Percentiles rank a stretch among this genome's conserved stretches.
These are phyloP conservation scores for Polysphondylium violaceum DNA, from an alignment of 78 protist species.

Conservation along the genomic window DNA sequence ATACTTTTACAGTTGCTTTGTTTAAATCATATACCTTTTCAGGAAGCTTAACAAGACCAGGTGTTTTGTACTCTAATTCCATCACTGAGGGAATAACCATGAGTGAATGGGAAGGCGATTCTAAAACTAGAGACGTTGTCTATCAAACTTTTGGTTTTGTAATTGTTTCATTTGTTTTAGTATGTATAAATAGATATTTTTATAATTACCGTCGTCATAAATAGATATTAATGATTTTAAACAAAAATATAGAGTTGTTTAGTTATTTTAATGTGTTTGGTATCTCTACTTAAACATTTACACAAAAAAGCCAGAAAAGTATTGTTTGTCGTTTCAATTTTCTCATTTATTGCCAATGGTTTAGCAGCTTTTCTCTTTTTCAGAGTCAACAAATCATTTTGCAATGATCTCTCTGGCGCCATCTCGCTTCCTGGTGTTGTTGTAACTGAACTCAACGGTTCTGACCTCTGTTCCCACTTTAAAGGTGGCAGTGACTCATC, in stretches of 20 bases:
- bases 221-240: background rate
- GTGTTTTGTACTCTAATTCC: background rate
- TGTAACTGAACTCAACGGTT: background rate
- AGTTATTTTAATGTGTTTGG: background rate
- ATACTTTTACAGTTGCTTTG: background rate
- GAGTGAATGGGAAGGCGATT: constrained; percentile 18
- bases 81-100: background rate
- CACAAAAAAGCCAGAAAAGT: constrained; percentile 21
- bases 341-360: constrained; percentile 16
- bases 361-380: constrained; percentile 23
- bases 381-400: constrained; percentile 56
- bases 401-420: constrained; percentile 25
- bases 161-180: constrained; percentile 51
- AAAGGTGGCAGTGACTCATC: background rate
- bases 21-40: background rate
- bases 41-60: constrained; percentile 7
- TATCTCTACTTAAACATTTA: constrained; percentile 29
- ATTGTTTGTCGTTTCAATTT: constrained; percentile 19
- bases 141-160: constrained; percentile 28
- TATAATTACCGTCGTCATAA: background rate
- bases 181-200: background rate
- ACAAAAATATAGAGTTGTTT: constrained; percentile 33
- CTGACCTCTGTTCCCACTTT: constrained; percentile 31
- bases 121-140: constrained; percentile 15
- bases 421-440: background rate